Base-by-base conservation (phyloP, 306 rosid species). In the Nissolia schottii region DNA sequence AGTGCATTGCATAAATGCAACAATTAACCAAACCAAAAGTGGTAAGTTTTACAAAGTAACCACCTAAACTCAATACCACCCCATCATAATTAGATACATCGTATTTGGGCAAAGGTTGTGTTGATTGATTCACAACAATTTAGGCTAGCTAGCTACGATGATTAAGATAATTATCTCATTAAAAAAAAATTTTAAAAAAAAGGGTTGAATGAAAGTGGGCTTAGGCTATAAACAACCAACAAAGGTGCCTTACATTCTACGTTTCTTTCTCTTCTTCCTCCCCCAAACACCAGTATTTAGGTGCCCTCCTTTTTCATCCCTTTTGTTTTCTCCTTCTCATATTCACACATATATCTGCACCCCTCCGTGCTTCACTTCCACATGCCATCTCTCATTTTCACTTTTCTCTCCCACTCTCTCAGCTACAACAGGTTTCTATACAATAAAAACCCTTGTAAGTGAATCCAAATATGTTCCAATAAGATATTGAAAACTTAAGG, bases 201-300 rank as follows among this genome's bases (percentile, higher is more conserved):
- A 71, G 60, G 74, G 75, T 63, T 62, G 64, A 55, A 79, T n/a
- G 59, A 77, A 53, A 74, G 78, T 45, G 80, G 80, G 78, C 73
- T 68, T 56, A 69, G 83, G 77, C 77, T 69, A 70, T 67, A 88
- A 76, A 83, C 70, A 83, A 80, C 83, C 75, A 50, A 82, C 78
- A 63, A 46, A 74, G 95, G 84, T 90, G 79, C 86, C 93, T 90
- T 90, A 76, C 78, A 66, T 81, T 62, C 85, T 94, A 93, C 98
- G 97, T 87, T 89, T 90, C 89, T 88, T 31, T 75, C 76, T 70
- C 68, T 89, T 90, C 89, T 88, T 31, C 76, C 76, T 70, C 68
- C 54, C 71, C 73, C 59, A 43, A 71, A 73, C 64, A 27, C 79
- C 78, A 74, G 86, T 90, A 87, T 85, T 88, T 87, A 86, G 83